These are phyloP conservation scores for Talaromyces sp. DNA, from an alignment of 2,329 filamentous ascomycete species.

Conservation along the genomic window DNA sequence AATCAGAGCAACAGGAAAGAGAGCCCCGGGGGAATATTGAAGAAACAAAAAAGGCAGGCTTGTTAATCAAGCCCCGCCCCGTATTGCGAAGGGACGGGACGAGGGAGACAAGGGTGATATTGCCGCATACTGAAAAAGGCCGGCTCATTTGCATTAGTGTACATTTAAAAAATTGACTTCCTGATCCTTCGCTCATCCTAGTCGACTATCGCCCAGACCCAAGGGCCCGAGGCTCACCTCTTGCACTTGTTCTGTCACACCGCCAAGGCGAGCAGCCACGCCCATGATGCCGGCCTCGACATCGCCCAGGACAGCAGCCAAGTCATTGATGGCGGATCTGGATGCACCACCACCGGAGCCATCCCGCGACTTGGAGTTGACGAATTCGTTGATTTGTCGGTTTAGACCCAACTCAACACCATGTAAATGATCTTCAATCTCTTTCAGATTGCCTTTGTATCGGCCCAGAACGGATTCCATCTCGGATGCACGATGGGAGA, in stretches of 20 bases:
- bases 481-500: constrained; percentile 64
- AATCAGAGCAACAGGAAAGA: too few species aligned
- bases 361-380: constrained; percentile 44
- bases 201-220: constrained; percentile 29
- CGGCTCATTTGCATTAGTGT: constrained; percentile 26
- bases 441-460: constrained; percentile 62
- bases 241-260: constrained; percentile 63
- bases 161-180: constrained; percentile 18
- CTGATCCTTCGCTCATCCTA: constrained; percentile 21
- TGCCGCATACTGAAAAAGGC: constrained; percentile 10
- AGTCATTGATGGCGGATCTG: constrained; percentile 45
- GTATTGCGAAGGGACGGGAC: neutral
- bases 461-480: constrained; percentile 61
- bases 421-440: constrained; percentile 68
- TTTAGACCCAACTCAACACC: constrained; percentile 64
- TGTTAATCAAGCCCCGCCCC: too few species aligned
- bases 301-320: constrained; percentile 64
- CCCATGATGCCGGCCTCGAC: constrained; percentile 67
- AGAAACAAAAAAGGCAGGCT: too few species aligned
- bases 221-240: constrained; percentile 54
- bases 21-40: too few species aligned
- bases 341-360: constrained; percentile 48
- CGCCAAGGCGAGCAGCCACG: constrained; percentile 63
- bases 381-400: constrained; percentile 62
- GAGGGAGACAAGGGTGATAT: neutral